Percentiles rank a stretch among this genome's conserved stretches.
phyloP scores from a whole-genome alignment of 352 stramenopile genomes.

The Plasmopara halstedii region DNA sequence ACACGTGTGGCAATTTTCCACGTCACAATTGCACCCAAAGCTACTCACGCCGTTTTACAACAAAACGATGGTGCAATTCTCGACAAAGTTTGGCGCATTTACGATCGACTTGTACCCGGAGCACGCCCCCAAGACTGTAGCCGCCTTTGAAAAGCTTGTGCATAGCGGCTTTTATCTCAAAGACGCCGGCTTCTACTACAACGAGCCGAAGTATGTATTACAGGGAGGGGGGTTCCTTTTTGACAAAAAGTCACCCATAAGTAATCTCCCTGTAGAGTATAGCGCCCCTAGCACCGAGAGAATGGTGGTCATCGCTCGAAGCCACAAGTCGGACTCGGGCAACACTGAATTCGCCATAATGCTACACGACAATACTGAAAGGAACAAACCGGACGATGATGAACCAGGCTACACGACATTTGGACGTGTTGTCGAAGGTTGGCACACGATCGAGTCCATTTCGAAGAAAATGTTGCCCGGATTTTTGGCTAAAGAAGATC shows the following conservation, averaged over 20 bases:
- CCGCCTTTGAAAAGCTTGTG: conserved; percentile 63
- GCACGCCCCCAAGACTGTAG: conserved; percentile 67
- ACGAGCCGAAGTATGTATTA: conserved; percentile 72
- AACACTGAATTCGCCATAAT: conserved; percentile 83
- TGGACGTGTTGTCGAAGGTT: conserved; percentile 65
- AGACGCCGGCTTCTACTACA: conserved; percentile 79
- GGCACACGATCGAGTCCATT: conserved; percentile 69
- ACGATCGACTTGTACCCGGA: conserved; percentile 74
- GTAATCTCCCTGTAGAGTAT: conserved; percentile 74
- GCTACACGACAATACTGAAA: conserved; percentile 71
- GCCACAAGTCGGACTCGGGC: conserved; percentile 57
- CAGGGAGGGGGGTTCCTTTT: conserved; percentile 71
- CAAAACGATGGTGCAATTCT: conserved; percentile 76
- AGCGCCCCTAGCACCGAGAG: conserved; percentile 68
- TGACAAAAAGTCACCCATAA: conserved; percentile 57
- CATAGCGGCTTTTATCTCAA: conserved; percentile 56
- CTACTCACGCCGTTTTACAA: conserved; percentile 63
- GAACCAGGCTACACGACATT: conserved; percentile 76
- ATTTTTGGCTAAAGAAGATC: conserved; percentile 64
- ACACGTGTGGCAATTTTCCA: conserved; percentile 65
- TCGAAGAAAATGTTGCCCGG: conserved; percentile 63
- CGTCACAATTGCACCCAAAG: conserved; percentile 24
- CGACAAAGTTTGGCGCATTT: conserved; percentile 71
- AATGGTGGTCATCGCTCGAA: conserved; percentile 75
- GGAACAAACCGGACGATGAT: conserved; percentile 52